Evolutionary conservation across 192 early-diverging fungal species (phyloP), one percentile per base, ranked within the genome.

Genomic region (Linderina pennispora): DNA sequence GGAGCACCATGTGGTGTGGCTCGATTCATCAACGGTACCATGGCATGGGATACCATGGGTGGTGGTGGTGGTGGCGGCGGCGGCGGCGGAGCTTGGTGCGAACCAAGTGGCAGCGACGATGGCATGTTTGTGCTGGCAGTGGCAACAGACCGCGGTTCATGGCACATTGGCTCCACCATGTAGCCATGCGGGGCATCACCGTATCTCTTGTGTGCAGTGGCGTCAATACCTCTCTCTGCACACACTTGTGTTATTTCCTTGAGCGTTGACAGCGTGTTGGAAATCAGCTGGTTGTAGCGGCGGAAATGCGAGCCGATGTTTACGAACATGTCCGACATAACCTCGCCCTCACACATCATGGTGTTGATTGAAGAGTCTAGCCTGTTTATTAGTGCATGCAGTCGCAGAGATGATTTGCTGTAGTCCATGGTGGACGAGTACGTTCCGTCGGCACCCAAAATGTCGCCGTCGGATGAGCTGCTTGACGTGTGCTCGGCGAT

Each of bases 281-380:
- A 48, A 20, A 53, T 36, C 15, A 58, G 21, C 16, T 58, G 55
- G 19, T 42, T 58, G 25, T 65, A 58, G 21, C 37, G 40, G 6
- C 37, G 50, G 23, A 65, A 44, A 34, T 56, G 62, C 25, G 28
- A n/a, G 21, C 46, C 18, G 11, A 58, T 49, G 18, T 42, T 45
- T 31, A 20, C 15, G 10, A 53, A 31, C 25, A 58, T 18, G 14
- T 36, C 42, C 0, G 42, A 45, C 16, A 65, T 47, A 10, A 39
- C 39, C 16, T 57, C 55, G 15, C 55, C 46, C 32, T 58, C 55
- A 8, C 41, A 24, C 25, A 41, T 38, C 50, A 58, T 43, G 11
- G 53, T 36, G 36, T 15, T 39, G 2, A 38, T 34, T n/a, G 40
- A 46, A 2, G 47, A 32, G 7, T 23, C 15, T 1, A 39, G 21